Base-by-base conservation (phyloP, 208 protist genomes). In the Leishmania guyanensis region DNA sequence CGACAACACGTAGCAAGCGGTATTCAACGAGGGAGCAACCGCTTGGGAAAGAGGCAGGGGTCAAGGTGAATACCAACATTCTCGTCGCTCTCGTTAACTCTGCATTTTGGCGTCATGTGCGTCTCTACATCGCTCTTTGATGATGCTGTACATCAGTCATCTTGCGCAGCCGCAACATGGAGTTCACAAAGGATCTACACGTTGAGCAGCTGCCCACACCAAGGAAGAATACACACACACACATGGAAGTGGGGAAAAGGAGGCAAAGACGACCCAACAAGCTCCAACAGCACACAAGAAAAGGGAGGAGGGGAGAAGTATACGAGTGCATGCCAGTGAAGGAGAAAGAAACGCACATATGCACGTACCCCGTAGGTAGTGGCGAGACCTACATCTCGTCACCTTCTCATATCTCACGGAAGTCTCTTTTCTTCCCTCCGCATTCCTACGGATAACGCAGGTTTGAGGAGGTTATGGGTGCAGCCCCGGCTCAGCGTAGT, bases 401-500 rank as follows among this genome's bases (percentile, higher is more conserved):
- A 5, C 16, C 20, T 43, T 36, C 14, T 73, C 43, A 6, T 53
- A 54, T 17, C 43, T 12, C n/a, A 43, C n/a, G 29, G 46, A 54
- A 43, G 39, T n/a, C n/a, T 53, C 9, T 22, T 14, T n/a, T 33
- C 68, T 12, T 76, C 26, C 29, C 72, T 26, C 53, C 33, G 62
- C 43, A 48, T 43, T 54, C 46, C 20, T 33, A 33, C 36, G 2
- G 1, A n/a, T 26, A 33, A 22, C 46, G 6, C 3, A 12, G 5
- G 53, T 48, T 50, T 4, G 26, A n/a, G 58, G 54, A 14, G 39
- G 8, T 46, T 39, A 53, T 22, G 39, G 53, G 33, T 36, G 29
- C 36, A 77, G 3, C 6, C 29, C 12, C 33, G n/a, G 0, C 1
- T 1, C n/a, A 22, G 81, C 76, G 51, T 90, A 90, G 3, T 64